Base-by-base conservation (phyloP, 306 rosid species). In the Glycine latifolia region DNA sequence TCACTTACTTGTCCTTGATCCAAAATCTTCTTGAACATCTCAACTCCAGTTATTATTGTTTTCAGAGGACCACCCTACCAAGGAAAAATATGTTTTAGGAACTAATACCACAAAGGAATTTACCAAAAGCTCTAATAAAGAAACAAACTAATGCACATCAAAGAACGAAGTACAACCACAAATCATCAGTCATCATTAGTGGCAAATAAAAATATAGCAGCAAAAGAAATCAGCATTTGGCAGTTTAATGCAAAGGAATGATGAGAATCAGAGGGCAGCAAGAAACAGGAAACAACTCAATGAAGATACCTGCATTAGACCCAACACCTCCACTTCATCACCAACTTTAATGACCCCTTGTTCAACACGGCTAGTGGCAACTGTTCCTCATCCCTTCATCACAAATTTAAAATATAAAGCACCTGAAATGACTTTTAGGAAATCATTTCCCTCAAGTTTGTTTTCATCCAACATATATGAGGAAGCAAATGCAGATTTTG, bases 1-100 rank as follows among this genome's bases (percentile, higher is more conserved):
- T 17, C 74, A 87, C 92, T 92, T 89, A 92, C 99, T 81, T 96
- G 94, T 71, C 99, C 99, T 71, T 88, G 93, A 81, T 96, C 99
- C 89, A 96, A 89, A 73, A 92, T 93, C 91, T 96, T 96, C 90
- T 96, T 96, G 87, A 96, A n/a, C n/a, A n/a, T n/a, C n/a, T n/a
- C n/a, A n/a, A n/a, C n/a, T n/a, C n/a, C n/a, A n/a, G n/a, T n/a
- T n/a, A n/a, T n/a, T n/a, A n/a, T n/a, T n/a, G n/a, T n/a, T n/a
- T n/a, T n/a, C n/a, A n/a, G n/a, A n/a, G n/a, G n/a, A n/a, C n/a
- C n/a, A n/a, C n/a, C n/a, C n/a, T n/a, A n/a, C n/a, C n/a, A n/a
- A n/a, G n/a, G n/a, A n/a, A n/a, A n/a, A n/a, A n/a, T n/a, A n/a
- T n/a, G n/a, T n/a, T n/a, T n/a, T n/a, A n/a, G n/a, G 53, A 78